Percentiles rank a stretch among this genome's conserved stretches.
These are phyloP conservation scores for Fusarium nelsonii DNA, from an alignment of 2,329 filamentous ascomycete genomes.

Conservation along the genomic window DNA sequence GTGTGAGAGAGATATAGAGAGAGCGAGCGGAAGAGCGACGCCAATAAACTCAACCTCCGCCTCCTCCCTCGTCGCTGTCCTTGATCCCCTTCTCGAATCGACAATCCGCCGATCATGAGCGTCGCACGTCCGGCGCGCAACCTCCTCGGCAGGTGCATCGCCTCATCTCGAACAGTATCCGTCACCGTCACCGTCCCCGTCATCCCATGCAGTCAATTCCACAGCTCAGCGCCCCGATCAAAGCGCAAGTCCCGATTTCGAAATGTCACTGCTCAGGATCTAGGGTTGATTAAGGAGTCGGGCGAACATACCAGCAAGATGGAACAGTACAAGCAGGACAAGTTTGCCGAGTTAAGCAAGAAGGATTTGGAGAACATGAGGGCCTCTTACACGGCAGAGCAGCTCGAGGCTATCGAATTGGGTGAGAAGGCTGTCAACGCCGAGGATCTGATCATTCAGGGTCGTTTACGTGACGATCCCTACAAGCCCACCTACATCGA, in stretches of 20 bases:
- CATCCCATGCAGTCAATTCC: slow-evolving; percentile 60
- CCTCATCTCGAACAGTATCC: slow-evolving; percentile 48
- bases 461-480: slow-evolving; percentile 76
- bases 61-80: not conserved
- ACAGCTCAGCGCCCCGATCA: slow-evolving; percentile 63
- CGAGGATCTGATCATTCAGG: slow-evolving; percentile 80
- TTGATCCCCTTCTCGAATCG: slow-evolving; percentile 3
- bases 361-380: slow-evolving; percentile 73
- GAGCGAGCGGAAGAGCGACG: slow-evolving; percentile 21
- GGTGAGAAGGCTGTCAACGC: slow-evolving; percentile 82
- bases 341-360: slow-evolving; percentile 73
- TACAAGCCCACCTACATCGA: slow-evolving; percentile 83
- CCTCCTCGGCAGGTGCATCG: slow-evolving; percentile 65
- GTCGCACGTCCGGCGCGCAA: slow-evolving; percentile 66
- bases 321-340: slow-evolving; percentile 59
- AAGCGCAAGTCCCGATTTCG: slow-evolving; percentile 65
- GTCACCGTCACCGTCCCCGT: slow-evolving; percentile 41
- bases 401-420: slow-evolving; percentile 84
- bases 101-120: slow-evolving; percentile 61
- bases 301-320: slow-evolving; percentile 53
- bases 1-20: slow-evolving; percentile 43
- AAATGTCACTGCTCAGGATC: slow-evolving; percentile 64
- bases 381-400: slow-evolving; percentile 80
- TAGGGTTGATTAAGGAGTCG: slow-evolving; percentile 60
- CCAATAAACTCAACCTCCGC: slow-evolving; percentile 14